A percentile compares a stretch with the other conserved stretches of the same genome.
These are phyloP conservation scores for Cladosporium austrohemisphaericum DNA, from an alignment of 2,329 filamentous ascomycete species.

Conservation along the genomic window DNA sequence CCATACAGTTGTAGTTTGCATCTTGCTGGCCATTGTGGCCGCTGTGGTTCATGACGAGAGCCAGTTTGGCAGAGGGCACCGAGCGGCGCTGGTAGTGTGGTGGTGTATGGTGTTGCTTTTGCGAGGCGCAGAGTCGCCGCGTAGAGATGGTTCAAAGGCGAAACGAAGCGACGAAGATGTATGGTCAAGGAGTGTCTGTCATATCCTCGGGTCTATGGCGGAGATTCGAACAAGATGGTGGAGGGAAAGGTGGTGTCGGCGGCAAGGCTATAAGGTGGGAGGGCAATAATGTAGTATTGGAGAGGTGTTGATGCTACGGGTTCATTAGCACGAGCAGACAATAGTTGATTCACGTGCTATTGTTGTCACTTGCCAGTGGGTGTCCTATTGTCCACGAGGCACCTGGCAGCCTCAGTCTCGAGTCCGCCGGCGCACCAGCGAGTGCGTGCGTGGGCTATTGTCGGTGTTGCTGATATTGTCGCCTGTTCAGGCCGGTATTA, in stretches of 20 bases:
- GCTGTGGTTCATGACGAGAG: conserved; percentile 13
- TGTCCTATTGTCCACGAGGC: conserved; percentile 9
- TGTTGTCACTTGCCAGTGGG: conserved; percentile 6
- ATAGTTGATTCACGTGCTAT: conserved; percentile 10
- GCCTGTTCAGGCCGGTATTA: not conserved
- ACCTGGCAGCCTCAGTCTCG: conserved; percentile 1
- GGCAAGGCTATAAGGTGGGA: not conserved
- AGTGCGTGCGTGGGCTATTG: not conserved
- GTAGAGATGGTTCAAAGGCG: not conserved
- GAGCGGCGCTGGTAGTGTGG: conserved; percentile 1
- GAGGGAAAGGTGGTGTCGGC: not conserved
- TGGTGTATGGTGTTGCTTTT: not conserved
- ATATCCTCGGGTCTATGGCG: not conserved
- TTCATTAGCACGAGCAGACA: conserved; percentile 1
- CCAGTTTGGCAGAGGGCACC: conserved; percentile 12
- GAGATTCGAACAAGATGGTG: not conserved
- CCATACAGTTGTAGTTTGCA: conserved; percentile 8
- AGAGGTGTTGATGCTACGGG: not conserved
- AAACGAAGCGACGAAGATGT: not conserved
- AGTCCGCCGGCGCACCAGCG: conserved; percentile 7
- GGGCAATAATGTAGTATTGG: not conserved
- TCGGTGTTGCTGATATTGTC: not conserved
- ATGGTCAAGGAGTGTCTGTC: not conserved
- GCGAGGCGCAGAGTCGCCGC: not conserved
- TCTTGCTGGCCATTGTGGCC: conserved; percentile 15